Conservation (phyloP, 371 early-diverging fungal genomes). For the Entomophthora muscae region DNA sequence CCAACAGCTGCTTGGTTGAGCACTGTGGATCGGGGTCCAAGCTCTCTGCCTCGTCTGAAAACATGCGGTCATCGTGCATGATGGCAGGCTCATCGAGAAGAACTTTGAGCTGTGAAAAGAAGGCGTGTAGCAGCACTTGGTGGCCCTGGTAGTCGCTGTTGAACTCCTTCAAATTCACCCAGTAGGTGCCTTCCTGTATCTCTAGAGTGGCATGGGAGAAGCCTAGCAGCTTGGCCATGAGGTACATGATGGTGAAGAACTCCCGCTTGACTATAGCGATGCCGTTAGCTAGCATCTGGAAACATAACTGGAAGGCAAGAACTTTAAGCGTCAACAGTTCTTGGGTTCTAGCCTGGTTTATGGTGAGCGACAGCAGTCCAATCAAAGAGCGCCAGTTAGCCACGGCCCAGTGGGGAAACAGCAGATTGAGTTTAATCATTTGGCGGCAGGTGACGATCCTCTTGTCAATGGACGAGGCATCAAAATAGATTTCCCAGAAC, state of each 20-base stretch:
- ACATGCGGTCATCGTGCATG: background rate
- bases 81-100: background rate
- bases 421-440: background rate
- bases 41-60: background rate
- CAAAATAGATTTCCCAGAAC: background rate
- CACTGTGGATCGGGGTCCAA: background rate
- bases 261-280: background rate
- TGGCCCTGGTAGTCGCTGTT: background rate
- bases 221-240: background rate
- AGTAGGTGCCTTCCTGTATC: background rate
- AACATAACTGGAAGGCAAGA: background rate
- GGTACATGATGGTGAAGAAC: background rate
- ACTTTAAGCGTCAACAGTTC: background rate
- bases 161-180: background rate
- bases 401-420: background rate
- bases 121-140: background rate
- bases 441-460: background rate
- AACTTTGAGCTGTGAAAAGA: background rate
- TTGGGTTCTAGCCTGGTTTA: background rate
- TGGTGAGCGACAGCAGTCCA: background rate
- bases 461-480: background rate
- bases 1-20: background rate
- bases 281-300: background rate
- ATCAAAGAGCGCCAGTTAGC: background rate
- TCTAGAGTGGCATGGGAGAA: background rate